Conservation (phyloP, 805 yeast species). For the baker's yeast (Saccharomyces cerevisiae) region DNA sequence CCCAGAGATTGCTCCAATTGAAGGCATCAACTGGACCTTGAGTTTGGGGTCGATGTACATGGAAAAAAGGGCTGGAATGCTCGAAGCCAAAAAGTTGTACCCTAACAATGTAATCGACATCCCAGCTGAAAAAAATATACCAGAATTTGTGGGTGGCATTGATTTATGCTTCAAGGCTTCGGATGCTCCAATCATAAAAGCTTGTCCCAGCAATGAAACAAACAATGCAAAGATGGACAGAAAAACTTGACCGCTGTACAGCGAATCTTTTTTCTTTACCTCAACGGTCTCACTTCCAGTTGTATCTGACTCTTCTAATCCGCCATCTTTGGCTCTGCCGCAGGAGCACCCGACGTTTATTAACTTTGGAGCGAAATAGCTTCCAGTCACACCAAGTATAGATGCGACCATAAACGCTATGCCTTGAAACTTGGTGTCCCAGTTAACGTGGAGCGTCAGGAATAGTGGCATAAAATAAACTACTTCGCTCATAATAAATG, state of each 20-base stretch:
- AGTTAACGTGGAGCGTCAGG: conserved; percentile 1
- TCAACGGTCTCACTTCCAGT: conserved; percentile 1
- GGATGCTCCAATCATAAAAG: conserved; percentile 5
- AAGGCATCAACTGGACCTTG: conserved; percentile 5
- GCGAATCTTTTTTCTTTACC: neutral
- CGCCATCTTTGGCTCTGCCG: neutral
- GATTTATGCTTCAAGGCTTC: conserved; percentile 1
- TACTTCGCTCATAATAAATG: conserved; percentile 6
- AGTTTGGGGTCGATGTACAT: conserved; percentile 3
- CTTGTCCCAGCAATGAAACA: conserved; percentile 3
- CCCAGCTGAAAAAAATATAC: conserved; percentile 5
- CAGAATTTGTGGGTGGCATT: conserved; percentile 2
- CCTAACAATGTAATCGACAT: conserved; percentile 4
- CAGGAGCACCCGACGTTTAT: neutral
- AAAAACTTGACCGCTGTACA: conserved; percentile 1
- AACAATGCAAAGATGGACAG: conserved; percentile 3
- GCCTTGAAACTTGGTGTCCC: conserved; percentile 4
- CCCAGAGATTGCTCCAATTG: conserved; percentile 4
- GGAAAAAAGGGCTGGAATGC: conserved; percentile 5
- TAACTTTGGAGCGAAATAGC: conserved; percentile 5
- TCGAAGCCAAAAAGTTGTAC: conserved; percentile 4
- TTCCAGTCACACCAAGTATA: conserved; percentile 4
- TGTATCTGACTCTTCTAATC: neutral
- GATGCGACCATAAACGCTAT: conserved; percentile 5
- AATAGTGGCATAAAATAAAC: conserved; percentile 5